Evolutionary conservation across 2,329 filamentous ascomycete genomes (phyloP), one percentile per base, ranked within the genome.

Genomic region (Tolypocladium pustulatum): DNA sequence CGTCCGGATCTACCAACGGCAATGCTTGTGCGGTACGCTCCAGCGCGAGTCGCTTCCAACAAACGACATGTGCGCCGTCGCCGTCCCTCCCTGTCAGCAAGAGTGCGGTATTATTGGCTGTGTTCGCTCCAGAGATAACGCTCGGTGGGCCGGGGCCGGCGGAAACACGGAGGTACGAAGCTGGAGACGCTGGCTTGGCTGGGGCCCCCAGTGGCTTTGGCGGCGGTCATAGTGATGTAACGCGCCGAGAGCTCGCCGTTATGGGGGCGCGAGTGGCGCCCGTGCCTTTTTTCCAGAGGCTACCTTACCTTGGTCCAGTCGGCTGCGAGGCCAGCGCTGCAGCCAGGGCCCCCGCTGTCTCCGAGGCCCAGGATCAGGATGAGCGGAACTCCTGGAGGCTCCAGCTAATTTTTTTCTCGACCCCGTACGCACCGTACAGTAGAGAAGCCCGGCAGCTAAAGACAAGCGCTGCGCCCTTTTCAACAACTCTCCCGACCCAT

Each of bases 381-480:
- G 49, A 27, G 17, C 40, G 55, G 40, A 22, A 30, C 54, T 52
- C 36, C 27, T 37, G 46, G 41, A 49, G 46, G 46, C 46, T 49
- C 38, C 58, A 63, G 58, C 46, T 49, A 49, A 49, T 49, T 61
- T 63, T 64, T 64, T 66, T 66, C 62, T 59, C 61, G 65, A 63
- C 61, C 57, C 66, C 65, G 57, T 60, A 60, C 62, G n/a, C n/a
- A n/a, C n/a, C n/a, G n/a, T n/a, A n/a, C n/a, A n/a, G n/a, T n/a
- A n/a, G n/a, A 61, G 32, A 27, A 22, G 53, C 54, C 54, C 55
- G 54, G 60, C 57, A 60, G 58, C 57, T 51, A 38, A 40, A 57
- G 32, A 38, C 36, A 9, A 52, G 34, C 51, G n/a, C 63, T 73
- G 68, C 70, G 70, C 65, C 66, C 71, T 73, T 72, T 72, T 71